phyloP scores from a whole-genome alignment of 2,329 filamentous ascomycete genomes.

The Colletotrichum sp. region DNA sequence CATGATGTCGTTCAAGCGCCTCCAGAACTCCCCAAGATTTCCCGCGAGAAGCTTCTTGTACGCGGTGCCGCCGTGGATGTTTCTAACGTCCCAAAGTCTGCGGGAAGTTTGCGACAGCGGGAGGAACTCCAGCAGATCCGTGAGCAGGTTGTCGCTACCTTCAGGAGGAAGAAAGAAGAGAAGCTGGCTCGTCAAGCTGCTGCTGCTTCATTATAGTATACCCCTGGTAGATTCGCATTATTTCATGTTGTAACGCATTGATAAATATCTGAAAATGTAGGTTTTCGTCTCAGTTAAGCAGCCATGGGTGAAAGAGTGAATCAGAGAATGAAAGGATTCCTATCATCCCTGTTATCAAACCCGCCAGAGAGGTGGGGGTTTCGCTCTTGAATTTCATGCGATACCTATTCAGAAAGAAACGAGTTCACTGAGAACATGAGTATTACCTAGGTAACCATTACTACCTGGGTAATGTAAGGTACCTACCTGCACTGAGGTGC shows the following conservation, averaged over 20 bases:
- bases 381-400: background rate
- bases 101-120: conserved; percentile 43
- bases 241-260: background rate
- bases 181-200: background rate
- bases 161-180: conserved; percentile 38
- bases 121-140: conserved; percentile 41
- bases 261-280: background rate
- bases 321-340: background rate
- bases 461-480: background rate
- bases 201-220: background rate
- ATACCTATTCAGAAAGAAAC: background rate
- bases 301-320: background rate
- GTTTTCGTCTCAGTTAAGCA: background rate
- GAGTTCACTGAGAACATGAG: background rate
- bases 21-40: conserved; percentile 67
- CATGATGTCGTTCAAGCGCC: conserved; percentile 75
- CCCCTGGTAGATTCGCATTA: background rate
- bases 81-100: conserved; percentile 40
- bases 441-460: background rate
- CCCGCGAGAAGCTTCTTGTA: conserved; percentile 36
- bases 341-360: background rate
- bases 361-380: background rate
- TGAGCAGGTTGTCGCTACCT: conserved; percentile 41
- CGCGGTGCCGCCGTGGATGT: conserved; percentile 38
- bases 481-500: background rate